Percentiles rank a stretch among this genome's conserved stretches.
Conservation (phyloP, 495 filamentous ascomycete genomes). For the Baudoinia panamericana region DNA sequence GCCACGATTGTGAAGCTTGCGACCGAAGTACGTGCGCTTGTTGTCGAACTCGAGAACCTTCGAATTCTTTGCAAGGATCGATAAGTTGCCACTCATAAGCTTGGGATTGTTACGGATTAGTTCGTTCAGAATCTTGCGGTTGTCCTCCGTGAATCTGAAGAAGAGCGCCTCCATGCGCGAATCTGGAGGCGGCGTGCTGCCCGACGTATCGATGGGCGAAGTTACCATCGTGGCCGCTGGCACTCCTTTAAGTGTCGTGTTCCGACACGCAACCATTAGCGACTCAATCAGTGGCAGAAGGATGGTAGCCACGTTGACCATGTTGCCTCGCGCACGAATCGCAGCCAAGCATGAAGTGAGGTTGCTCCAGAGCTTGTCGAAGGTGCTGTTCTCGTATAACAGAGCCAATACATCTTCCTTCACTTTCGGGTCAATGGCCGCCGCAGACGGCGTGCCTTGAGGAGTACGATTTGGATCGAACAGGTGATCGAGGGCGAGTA, state of each 20-base stretch:
- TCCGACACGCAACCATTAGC: slow-evolving; percentile 98
- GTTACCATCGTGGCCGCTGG: slow-evolving; percentile 49
- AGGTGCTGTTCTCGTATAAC: slow-evolving; percentile 81
- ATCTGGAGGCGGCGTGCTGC: slow-evolving; percentile 68
- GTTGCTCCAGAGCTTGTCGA: slow-evolving; percentile 80
- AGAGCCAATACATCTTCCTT: slow-evolving; percentile 74
- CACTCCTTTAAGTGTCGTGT: slow-evolving; percentile 62
- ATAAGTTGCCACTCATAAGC: slow-evolving; percentile 96
- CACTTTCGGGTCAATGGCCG: slow-evolving; percentile 36
- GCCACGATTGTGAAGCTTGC: slow-evolving; percentile 69
- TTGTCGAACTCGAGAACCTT: slow-evolving; percentile 99
- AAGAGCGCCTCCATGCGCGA: slow-evolving; percentile 78
- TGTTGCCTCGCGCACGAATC: slow-evolving; percentile 80
- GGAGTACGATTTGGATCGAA: slow-evolving; percentile 50
- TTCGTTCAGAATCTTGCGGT: slow-evolving; percentile 96
- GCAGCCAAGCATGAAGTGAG: slow-evolving; percentile 82
- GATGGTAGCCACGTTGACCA: slow-evolving; percentile 93
- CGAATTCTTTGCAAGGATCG: slow-evolving; percentile 89
- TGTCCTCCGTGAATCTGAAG: slow-evolving; percentile 97
- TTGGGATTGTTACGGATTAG: slow-evolving; percentile 93
- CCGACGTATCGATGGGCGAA: slow-evolving; percentile 12
- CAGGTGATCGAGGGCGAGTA: slow-evolving; percentile 90
- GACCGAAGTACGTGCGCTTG: slow-evolving; percentile 98
- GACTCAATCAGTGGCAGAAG: slow-evolving; percentile 87
- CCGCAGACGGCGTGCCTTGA: slow-evolving; percentile 18